Base-by-base conservation (phyloP, 495 filamentous ascomycete species). In the Rusavskia elegans region DNA sequence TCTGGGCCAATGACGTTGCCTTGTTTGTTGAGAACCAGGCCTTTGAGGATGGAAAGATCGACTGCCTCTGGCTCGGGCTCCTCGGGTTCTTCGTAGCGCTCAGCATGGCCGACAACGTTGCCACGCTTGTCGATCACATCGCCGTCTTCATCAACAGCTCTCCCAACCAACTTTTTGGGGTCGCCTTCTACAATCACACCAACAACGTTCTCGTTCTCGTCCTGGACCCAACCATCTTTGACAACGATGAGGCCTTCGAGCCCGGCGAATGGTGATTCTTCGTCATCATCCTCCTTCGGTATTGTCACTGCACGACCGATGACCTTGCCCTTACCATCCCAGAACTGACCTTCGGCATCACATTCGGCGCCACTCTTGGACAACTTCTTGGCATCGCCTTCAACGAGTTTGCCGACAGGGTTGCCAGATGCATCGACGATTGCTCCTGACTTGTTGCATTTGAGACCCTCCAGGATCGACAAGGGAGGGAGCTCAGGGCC, bases 1-100 rank as follows among this genome's bases (percentile, higher is more conserved):
- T 85, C 74, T 3, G 76, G 68, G 21, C 81, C 78, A 36, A 89
- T 79, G 50, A 92, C 80, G 55, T 84, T 82, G 50, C 87, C 87
- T 35, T 75, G 66, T 69, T 92, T 94, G 76, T 89, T 90, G 61
- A 88, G 77, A 36, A 69, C 74, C 61, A 77, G 76, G 53, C 77
- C 78, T 35, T 80, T 76, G 29, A 92, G 67, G 25, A 74, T 65
- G 0, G 82, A 83, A 23, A 83, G 71, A 61, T 93, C 83, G 39
- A 55, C 53, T 11, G 64, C 68, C 57, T 75, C 76, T 30, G 69
- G 67, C 57, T 77, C 73, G 1, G 64, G 44, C 36, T 59, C 73
- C 19, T 68, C 66, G 8, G 63, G 62, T 48, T 61, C 55, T 36
- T 73, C 73, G 29, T 67, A 77, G 46, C 75, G 75, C 60, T 83